Evolutionary conservation across 129 eudicot species (phyloP), one percentile per base, ranked within the genome.

Genomic region (Chrysanthemum lavandulifolium): DNA sequence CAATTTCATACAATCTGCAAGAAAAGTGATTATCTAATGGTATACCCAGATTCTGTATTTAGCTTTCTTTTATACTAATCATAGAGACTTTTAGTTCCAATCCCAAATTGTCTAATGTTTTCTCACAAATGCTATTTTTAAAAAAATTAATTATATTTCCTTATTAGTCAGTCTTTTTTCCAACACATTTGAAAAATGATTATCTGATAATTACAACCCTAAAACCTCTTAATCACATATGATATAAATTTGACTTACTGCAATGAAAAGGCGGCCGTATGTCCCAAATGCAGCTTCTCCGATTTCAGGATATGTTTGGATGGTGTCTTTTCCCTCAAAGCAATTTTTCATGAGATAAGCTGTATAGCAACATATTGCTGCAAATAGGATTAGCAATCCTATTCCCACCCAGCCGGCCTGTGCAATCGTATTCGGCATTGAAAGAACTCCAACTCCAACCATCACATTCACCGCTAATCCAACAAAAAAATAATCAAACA

Each of bases 211-310:
- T 57, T 57, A 57, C 62, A 18, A 18, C 62, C 55, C 15, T 9
- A 13, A 16, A 61, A 18, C 48, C 67, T 16, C 31, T 71, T 53
- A 53, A 54, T 52, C 61, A 51, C 23, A 29, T 4, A 36, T 55
- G 4, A 31, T 67, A 58, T 58, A 27, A 29, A 76, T 13, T 58
- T 3, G 19, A 68, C 96, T 85, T 76, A 92, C 95, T 27, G 96
- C 85, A 70, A 92, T 65, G 14, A 86, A 21, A 77, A 92, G 81
- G 43, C 98, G 96, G 3, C 98, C 98, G n/a, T 82, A 83, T 82
- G 78, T 89, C 65, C 98, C 98, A 84, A 92, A 89, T 55, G 98
- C 98, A 63, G 98, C 98, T 79, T 92, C 96, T 74, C 98, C 98
- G 52, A 89, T 84, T 67, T 89, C 98, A 6, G 95, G 92, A 81